These are phyloP conservation scores for Candolleomyces eurysporus DNA, from an alignment of 768 basidiomycete species.

Conservation along the genomic window DNA sequence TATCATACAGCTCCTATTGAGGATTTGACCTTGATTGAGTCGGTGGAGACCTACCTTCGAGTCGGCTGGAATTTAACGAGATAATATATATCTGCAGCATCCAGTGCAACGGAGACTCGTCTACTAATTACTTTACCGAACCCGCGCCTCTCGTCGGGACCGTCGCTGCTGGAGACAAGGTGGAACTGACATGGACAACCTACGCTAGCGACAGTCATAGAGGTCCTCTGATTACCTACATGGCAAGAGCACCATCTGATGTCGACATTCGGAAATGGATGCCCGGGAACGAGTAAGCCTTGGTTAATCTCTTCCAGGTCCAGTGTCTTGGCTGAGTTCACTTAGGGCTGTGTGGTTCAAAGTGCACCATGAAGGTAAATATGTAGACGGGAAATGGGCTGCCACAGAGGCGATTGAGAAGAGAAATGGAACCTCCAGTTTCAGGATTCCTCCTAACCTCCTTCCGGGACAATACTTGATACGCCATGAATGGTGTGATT, in stretches of 20 bases:
- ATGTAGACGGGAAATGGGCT: constrained; percentile 41
- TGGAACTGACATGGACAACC: constrained; percentile 37
- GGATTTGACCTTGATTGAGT: constrained; percentile 34
- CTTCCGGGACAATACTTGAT: constrained; percentile 46
- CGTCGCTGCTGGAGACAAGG: constrained; percentile 35
- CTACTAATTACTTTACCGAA: constrained; percentile 9
- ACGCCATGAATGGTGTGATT: constrained; percentile 39
- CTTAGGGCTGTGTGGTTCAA: constrained; percentile 49
- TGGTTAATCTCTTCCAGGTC: too few relatives aligned
- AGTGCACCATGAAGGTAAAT: constrained; percentile 39
- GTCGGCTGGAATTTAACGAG: neutral
- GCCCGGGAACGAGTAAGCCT: constrained; percentile 34
- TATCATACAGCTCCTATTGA: constrained; percentile 26
- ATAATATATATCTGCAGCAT: constrained; percentile 12
- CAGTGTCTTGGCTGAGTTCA: neutral
- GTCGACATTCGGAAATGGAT: constrained; percentile 32
- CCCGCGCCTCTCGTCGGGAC: constrained; percentile 32
- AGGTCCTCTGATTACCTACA: constrained; percentile 46
- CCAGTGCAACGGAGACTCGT: constrained; percentile 27
- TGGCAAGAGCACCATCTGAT: constrained; percentile 43
- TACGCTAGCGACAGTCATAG: constrained; percentile 5
- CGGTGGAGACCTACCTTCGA: neutral
- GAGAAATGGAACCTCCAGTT: constrained; percentile 36
- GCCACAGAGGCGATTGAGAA: constrained; percentile 35
- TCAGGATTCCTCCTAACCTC: constrained; percentile 42